These are phyloP conservation scores for Smallanthus sonchifolius DNA, from an alignment of 129 eudicot genomes.

Conservation along the genomic window DNA sequence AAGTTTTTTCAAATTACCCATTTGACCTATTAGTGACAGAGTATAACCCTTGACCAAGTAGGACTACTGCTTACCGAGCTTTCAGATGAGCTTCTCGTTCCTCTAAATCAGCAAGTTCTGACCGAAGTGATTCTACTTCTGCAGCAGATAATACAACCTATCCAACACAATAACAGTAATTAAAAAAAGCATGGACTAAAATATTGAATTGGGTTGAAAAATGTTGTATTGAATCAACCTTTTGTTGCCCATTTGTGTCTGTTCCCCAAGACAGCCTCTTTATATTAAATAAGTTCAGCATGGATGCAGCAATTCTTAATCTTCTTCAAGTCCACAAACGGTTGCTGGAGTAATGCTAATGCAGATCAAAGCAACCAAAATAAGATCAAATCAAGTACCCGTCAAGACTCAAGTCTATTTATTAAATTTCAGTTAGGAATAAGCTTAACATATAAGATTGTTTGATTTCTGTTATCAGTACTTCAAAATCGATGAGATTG, in stretches of 20 bases:
- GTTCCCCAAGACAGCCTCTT: constrained; percentile 56
- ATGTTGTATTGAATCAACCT: constrained; percentile 32
- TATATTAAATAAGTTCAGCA: constrained; percentile 70
- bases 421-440: background rate
- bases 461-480: background rate
- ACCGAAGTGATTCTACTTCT: constrained; percentile 79
- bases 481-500: constrained; percentile 34
- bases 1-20: background rate
- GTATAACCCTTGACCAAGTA: background rate
- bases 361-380: constrained; percentile 18
- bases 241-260: constrained; percentile 52
- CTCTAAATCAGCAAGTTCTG: constrained; percentile 71
- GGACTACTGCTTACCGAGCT: constrained; percentile 55
- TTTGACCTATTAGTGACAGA: background rate
- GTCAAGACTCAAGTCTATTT: background rate
- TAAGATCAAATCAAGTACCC: constrained; percentile 8
- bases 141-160: constrained; percentile 71
- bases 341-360: constrained; percentile 45
- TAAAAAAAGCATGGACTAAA: background rate
- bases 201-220: background rate
- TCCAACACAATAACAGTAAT: background rate
- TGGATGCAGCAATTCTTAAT: constrained; percentile 58
- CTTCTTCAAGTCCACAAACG: constrained; percentile 35
- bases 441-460: background rate
- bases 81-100: constrained; percentile 78